phyloP scores from a whole-genome alignment of 192 early-diverging fungal species.

The Coemansia sp. region DNA sequence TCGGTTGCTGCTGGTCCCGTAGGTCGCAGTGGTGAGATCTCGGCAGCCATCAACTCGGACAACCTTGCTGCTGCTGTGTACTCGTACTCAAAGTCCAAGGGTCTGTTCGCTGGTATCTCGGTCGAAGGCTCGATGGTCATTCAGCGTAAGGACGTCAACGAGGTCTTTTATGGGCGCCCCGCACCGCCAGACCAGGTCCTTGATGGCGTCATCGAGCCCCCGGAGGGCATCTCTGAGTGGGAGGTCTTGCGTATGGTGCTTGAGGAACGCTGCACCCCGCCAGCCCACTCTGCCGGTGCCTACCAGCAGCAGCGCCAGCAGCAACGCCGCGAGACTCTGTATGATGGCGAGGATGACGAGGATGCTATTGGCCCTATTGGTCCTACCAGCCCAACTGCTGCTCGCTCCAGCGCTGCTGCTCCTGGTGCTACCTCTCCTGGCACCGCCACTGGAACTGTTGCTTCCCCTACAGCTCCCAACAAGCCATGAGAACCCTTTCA shows the following conservation, averaged over 20 bases:
- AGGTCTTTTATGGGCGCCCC: slow-evolving; percentile 76
- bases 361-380: neutral
- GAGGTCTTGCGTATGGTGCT: slow-evolving; percentile 46
- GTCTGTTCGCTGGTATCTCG: slow-evolving; percentile 91
- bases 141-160: slow-evolving; percentile 86
- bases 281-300: slow-evolving; percentile 1
- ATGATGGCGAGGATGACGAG: slow-evolving; percentile 39
- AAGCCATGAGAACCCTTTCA: neutral
- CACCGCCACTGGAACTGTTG: neutral
- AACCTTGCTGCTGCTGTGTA: slow-evolving; percentile 82
- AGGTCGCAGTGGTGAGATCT: slow-evolving; percentile 84
- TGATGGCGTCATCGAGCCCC: slow-evolving; percentile 70
- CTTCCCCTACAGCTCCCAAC: neutral
- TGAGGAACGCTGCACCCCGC: slow-evolving; percentile 50
- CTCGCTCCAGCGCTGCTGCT: neutral
- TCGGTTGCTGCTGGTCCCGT: slow-evolving; percentile 89
- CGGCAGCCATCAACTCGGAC: slow-evolving; percentile 66
- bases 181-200: slow-evolving; percentile 85
- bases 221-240: slow-evolving; percentile 56
- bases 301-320: slow-evolving; percentile 11
- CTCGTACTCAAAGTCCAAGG: slow-evolving; percentile 92
- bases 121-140: slow-evolving; percentile 88
- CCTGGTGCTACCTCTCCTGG: slow-evolving; percentile 5
- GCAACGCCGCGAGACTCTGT: slow-evolving; percentile 39
- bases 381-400: neutral